Conservation (phyloP, 495 filamentous ascomycete genomes). For the Pyronema domesticum region DNA sequence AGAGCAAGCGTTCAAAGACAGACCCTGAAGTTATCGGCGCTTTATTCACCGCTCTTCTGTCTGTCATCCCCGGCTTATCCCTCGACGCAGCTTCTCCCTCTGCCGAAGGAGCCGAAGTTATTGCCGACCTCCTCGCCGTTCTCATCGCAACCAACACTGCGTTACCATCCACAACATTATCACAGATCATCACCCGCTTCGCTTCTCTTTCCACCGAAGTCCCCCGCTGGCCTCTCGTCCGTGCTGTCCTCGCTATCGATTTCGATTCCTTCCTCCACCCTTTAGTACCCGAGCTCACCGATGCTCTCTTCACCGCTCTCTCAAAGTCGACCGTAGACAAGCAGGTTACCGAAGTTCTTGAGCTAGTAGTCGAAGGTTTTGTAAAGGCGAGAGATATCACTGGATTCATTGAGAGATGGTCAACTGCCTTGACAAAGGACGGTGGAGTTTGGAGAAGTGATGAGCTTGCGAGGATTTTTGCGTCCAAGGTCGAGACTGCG, state of each 20-base stretch:
- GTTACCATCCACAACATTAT: conserved; percentile 11
- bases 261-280: conserved; percentile 21
- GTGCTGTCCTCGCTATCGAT: conserved; percentile 12
- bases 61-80: background rate
- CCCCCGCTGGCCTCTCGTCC: conserved; percentile 13
- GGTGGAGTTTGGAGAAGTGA: conserved; percentile 17
- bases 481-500: conserved; percentile 10
- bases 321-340: background rate
- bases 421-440: conserved; percentile 5
- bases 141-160: conserved; percentile 11
- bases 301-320: conserved; percentile 9
- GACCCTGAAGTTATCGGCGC: conserved; percentile 9
- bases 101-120: background rate
- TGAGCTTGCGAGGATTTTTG: conserved; percentile 8
- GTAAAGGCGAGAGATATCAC: conserved; percentile 16
- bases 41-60: conserved; percentile 10
- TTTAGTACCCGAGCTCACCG: conserved; percentile 6
- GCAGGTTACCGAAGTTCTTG: conserved; percentile 7
- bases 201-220: conserved; percentile 9
- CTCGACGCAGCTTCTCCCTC: background rate
- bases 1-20: conserved; percentile 4
- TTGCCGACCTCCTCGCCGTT: conserved; percentile 8
- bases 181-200: conserved; percentile 10
- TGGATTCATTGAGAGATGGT: conserved; percentile 15
- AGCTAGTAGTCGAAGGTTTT: conserved; percentile 16